A percentile compares a stretch with the other conserved stretches of the same genome.
These are phyloP conservation scores for Phytophthora macrochlamydospora DNA, from an alignment of 352 stramenopile genomes.

Conservation along the genomic window DNA sequence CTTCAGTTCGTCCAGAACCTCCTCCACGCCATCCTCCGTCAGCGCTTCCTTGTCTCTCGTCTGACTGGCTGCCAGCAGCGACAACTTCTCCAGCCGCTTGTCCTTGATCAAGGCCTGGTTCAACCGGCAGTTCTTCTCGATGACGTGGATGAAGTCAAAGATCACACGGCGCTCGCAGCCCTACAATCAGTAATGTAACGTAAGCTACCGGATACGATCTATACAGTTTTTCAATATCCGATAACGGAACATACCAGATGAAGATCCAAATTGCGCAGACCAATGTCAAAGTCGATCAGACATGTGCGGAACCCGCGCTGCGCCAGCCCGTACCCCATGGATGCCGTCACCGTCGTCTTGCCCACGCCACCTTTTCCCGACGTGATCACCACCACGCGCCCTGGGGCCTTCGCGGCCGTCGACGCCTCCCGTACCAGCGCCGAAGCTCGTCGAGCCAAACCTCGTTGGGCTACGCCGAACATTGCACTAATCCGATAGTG, in stretches of 20 bases:
- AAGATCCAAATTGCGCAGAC: slow-evolving; percentile 92
- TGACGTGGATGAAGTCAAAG: slow-evolving; percentile 95
- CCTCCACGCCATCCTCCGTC: slow-evolving; percentile 88
- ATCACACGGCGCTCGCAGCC: slow-evolving; percentile 92
- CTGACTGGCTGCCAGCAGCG: slow-evolving; percentile 89
- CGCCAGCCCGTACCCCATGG: slow-evolving; percentile 84
- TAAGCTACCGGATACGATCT: slow-evolving; percentile 2
- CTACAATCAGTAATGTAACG: slow-evolving; percentile 17
- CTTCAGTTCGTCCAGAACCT: slow-evolving; percentile 83
- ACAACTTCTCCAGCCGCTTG: slow-evolving; percentile 86
- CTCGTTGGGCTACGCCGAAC: too few relatives aligned
- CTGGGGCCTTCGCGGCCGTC: slow-evolving; percentile 22
- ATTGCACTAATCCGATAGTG: background rate
- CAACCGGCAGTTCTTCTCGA: slow-evolving; percentile 90
- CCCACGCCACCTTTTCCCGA: slow-evolving; percentile 93
- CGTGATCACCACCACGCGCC: slow-evolving; percentile 90
- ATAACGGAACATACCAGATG: slow-evolving; percentile 59
- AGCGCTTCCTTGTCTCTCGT: slow-evolving; percentile 92
- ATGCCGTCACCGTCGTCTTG: slow-evolving; percentile 92
- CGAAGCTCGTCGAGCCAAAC: slow-evolving; percentile 7
- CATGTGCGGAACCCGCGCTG: slow-evolving; percentile 87
- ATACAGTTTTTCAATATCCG: background rate
- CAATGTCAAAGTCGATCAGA: slow-evolving; percentile 96
- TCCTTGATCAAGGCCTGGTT: slow-evolving; percentile 92
- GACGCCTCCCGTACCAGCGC: slow-evolving; percentile 21